These are phyloP conservation scores for Apiospora koreana DNA, from an alignment of 2,329 filamentous ascomycete genomes.

Conservation along the genomic window DNA sequence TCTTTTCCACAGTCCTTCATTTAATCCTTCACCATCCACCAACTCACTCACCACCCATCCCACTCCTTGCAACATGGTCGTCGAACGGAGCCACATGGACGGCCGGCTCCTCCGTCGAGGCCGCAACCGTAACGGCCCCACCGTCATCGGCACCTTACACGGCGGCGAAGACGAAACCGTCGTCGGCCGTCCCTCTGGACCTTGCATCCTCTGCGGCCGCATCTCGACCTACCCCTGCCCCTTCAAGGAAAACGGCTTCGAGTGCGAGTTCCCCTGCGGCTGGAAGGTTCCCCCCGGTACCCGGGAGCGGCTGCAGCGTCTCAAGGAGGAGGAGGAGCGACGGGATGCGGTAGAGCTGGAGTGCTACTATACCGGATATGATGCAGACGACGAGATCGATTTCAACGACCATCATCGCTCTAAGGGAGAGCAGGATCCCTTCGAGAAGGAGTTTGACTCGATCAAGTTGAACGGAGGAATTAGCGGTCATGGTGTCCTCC, in stretches of 20 bases:
- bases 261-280: neutral
- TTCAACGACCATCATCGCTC: neutral
- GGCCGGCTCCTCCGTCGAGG: too few species aligned
- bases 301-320: neutral
- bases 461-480: neutral
- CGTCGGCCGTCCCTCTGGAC: too few species aligned
- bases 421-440: too few species aligned
- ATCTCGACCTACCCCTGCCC: neutral
- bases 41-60: neutral
- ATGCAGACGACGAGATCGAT: neutral
- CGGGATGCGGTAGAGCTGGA: neutral
- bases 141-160: too few species aligned
- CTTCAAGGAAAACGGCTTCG: neutral
- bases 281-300: neutral
- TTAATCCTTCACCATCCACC: neutral
- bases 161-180: too few species aligned
- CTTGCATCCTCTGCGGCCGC: too few species aligned
- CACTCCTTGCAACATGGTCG: too few species aligned
- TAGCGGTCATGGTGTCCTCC: accelerated
- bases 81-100: too few species aligned
- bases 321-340: neutral
- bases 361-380: neutral
- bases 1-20: neutral
- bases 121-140: too few species aligned
- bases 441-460: too few species aligned